These are phyloP conservation scores for Blepharisma undulans DNA, from an alignment of 169 alveolate species.

Conservation along the genomic window DNA sequence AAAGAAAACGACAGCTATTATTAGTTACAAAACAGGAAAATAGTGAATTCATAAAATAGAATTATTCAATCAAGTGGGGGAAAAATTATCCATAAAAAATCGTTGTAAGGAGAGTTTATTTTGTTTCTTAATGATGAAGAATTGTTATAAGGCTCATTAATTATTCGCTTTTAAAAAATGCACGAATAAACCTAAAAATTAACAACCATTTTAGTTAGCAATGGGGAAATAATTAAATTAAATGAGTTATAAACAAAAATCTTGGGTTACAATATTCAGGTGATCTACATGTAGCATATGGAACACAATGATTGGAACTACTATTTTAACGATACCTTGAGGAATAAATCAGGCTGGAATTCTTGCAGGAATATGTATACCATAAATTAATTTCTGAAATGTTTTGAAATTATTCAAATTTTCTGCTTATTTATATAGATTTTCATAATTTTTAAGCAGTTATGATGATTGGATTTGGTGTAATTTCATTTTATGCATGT, in stretches of 20 bases:
- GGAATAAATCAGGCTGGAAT: slow-evolving; percentile 31
- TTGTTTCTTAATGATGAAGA: background rate
- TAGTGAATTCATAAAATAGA: background rate
- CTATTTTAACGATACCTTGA: slow-evolving; percentile 34
- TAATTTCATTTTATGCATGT: background rate
- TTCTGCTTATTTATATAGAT: too few relatives aligned
- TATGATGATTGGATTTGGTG: background rate
- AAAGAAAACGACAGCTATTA: background rate
- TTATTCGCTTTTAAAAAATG: background rate
- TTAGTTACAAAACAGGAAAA: background rate
- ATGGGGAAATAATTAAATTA: background rate
- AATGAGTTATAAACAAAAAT: background rate
- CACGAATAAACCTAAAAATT: background rate
- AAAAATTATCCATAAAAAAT: background rate
- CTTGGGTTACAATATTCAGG: slow-evolving; percentile 35
- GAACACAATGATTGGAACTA: slow-evolving; percentile 38
- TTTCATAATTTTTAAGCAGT: background rate
- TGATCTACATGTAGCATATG: slow-evolving; percentile 2
- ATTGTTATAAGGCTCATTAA: background rate
- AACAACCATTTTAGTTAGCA: background rate
- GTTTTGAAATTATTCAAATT: too few relatives aligned
- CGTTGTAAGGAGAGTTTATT: background rate
- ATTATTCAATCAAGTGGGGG: background rate
- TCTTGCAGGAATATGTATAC: slow-evolving; percentile 5
- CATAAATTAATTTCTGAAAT: too few relatives aligned